Conservation (phyloP, 306 rosid genomes). For the Fragaria iinumae region DNA sequence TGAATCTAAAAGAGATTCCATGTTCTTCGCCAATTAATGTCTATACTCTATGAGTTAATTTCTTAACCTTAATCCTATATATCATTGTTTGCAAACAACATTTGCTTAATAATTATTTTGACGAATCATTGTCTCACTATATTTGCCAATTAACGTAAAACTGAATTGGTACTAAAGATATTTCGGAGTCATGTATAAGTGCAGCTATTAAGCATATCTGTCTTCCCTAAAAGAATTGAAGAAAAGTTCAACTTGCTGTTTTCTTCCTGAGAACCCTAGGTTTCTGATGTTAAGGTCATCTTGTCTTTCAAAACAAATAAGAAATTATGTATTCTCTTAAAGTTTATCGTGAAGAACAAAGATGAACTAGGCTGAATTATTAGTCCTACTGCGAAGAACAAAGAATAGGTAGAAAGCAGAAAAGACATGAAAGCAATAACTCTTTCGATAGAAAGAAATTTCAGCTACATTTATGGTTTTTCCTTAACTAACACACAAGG, state of each 20-base stretch:
- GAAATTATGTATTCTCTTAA: too few species aligned
- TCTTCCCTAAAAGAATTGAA: neutral
- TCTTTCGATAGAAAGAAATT: neutral
- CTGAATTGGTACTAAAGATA: neutral
- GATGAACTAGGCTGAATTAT: too few species aligned
- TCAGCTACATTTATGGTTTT: neutral
- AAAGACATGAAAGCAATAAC: neutral
- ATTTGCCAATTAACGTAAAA: neutral
- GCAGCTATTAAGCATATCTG: neutral
- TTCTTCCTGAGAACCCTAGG: neutral
- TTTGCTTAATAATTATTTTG: neutral
- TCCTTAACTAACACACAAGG: too few species aligned
- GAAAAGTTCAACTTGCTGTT: neutral
- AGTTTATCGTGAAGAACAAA: too few species aligned
- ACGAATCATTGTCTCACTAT: neutral
- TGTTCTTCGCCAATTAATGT: neutral
- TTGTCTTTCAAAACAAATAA: neutral
- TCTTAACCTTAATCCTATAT: neutral
- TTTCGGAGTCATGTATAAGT: too few species aligned
- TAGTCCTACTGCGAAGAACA: neutral
- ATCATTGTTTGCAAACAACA: neutral
- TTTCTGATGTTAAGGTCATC: neutral
- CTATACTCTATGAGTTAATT: neutral
- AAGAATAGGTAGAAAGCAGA: neutral
- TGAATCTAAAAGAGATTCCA: conserved; percentile 12